Base-by-base conservation (phyloP, 2,329 filamentous ascomycete genomes). In the Biscogniauxia sp. region DNA sequence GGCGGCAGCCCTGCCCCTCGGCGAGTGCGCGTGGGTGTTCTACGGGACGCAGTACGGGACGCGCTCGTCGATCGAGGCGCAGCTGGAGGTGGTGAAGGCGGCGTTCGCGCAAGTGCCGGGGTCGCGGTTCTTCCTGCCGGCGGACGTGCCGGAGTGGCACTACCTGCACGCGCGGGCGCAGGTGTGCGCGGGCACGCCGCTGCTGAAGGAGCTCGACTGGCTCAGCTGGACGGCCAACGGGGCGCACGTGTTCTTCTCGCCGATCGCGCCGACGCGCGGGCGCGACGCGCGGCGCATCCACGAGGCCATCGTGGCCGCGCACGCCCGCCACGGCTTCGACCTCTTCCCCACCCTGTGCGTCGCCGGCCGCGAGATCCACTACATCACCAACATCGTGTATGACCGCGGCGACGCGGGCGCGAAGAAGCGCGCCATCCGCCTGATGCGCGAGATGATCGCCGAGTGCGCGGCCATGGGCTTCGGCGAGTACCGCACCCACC, bases 341-440 rank as follows among this genome's bases (percentile, higher is more conserved):
- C 78, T 83, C 55, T 79, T 84, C 58, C 77, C 78, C 2, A 80
- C 79, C 1, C 81, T 84, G 55, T 77, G 77, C 53, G 77, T 84
- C 5, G 80, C 80, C 9, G 76, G 80, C 62, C 75, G 82, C 11
- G 82, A 84, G 69, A 84, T 84, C 76, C 82, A 84, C 68, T 79
- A 84, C 66, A 84, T 85, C 60, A 78, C 83, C 2, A 81, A 80
- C 60, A 80, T 85, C 51, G 76, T 84, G 15, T 85, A 81, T 67
- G 77, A 85, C 61, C 74, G 78, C 5, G 74, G 75, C 45, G 74
- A 80, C 37, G 64, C 73, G 0, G 74, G 78, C 1, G 65, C 69
- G 53, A 76, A 79, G 64, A 56, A 37, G 60, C 72, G 64, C n/a
- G 66, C 62, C 5, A 23, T 68, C 13, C 54, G 51, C 9, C 58